Percentiles rank a stretch among this genome's conserved stretches.
Evolutionary conservation across 495 filamentous ascomycete species (phyloP).

Genomic region (Hypoxylon cercidicola): DNA sequence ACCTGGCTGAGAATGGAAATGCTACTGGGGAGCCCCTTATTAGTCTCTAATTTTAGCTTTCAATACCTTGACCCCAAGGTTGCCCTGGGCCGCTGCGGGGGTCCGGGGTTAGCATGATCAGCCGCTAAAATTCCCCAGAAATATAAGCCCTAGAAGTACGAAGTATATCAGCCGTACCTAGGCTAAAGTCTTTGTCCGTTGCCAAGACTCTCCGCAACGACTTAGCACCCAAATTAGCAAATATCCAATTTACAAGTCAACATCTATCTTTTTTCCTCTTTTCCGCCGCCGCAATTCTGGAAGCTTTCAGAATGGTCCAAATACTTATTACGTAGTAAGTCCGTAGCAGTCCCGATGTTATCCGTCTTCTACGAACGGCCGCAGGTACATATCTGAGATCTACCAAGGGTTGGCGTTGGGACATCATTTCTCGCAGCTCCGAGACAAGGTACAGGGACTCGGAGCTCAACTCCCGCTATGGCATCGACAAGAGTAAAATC

Average conservation of each 20-base stretch:
- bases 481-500: background rate
- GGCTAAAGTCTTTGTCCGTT: conserved; percentile 35
- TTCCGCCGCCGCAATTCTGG: conserved; percentile 22
- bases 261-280: conserved; percentile 12
- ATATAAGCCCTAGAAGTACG: conserved; percentile 4
- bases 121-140: conserved; percentile 20
- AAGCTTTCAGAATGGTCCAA: conserved; percentile 15
- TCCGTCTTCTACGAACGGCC: conserved; percentile 17
- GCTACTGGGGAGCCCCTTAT: background rate
- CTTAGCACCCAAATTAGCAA: conserved; percentile 23
- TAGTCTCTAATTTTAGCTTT: conserved; percentile 30
- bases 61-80: conserved; percentile 8
- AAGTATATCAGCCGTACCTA: conserved; percentile 41
- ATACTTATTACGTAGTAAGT: background rate
- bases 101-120: conserved; percentile 13
- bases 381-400: conserved; percentile 12
- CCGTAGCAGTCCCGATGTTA: conserved; percentile 24
- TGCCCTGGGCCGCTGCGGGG: conserved; percentile 16
- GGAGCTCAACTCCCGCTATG: conserved; percentile 26
- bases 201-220: conserved; percentile 28
- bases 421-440: conserved; percentile 8
- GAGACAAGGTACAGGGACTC: conserved; percentile 21
- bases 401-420: conserved; percentile 8
- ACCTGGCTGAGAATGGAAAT: no score
- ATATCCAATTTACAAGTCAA: conserved; percentile 19